Evolutionary conservation across 768 basidiomycete species (phyloP).

Genomic region (Tricholoma saponaceum): DNA sequence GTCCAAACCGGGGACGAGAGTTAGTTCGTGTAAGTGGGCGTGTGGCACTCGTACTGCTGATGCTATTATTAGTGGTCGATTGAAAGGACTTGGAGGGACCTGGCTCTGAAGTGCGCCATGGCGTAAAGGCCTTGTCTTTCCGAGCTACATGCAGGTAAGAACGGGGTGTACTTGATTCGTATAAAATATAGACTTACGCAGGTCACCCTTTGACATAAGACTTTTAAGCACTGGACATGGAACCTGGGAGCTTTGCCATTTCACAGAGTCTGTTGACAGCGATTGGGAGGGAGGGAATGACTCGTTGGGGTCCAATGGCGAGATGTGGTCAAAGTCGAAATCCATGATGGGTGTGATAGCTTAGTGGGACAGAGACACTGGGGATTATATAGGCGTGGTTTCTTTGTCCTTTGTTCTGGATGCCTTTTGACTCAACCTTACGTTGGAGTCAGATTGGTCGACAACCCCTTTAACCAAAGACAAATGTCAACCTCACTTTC

Average conservation of each 20-base stretch:
- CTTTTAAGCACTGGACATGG: constrained; percentile 23
- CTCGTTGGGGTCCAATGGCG: neutral
- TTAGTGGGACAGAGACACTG: neutral
- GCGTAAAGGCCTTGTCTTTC: neutral
- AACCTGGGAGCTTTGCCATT: constrained; percentile 30
- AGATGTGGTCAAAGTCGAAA: neutral
- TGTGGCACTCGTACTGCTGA: neutral
- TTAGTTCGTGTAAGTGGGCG: neutral
- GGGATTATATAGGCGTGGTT: neutral
- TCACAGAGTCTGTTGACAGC: constrained; percentile 18
- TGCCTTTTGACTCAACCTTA: neutral
- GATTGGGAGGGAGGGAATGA: neutral
- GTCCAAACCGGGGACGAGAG: constrained; percentile 2
- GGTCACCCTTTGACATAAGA: constrained; percentile 15
- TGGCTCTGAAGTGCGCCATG: neutral
- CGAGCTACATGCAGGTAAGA: neutral
- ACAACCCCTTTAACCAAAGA: neutral
- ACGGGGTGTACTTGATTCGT: neutral
- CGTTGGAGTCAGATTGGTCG: neutral
- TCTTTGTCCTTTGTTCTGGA: neutral
- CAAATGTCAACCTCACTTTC: neutral
- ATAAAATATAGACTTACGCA: constrained; percentile 1
- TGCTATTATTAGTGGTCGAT: neutral
- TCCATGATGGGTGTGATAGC: neutral
- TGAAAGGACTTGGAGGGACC: neutral